These are phyloP conservation scores for Maudiozyma bulderi DNA, from an alignment of 805 yeast genomes.

Conservation along the genomic window DNA sequence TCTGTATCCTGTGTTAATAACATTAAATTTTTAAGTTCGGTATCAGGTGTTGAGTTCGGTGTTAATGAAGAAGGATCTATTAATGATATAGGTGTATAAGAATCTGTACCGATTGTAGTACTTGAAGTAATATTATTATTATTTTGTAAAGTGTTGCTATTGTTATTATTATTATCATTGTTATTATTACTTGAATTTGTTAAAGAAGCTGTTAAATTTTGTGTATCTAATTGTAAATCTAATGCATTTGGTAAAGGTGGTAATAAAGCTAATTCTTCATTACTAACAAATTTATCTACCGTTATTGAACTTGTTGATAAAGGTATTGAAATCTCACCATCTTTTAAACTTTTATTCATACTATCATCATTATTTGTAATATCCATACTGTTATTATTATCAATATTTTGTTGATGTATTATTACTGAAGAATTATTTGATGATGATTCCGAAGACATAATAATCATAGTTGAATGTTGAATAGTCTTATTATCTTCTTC, in stretches of 20 bases:
- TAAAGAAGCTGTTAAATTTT: not conserved
- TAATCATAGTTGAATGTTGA: not conserved
- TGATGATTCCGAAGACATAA: not conserved
- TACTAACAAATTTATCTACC: slow-evolving; percentile 1
- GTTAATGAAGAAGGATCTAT: not conserved
- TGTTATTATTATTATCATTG: not conserved
- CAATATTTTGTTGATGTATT: not conserved
- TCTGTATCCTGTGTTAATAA: not conserved
- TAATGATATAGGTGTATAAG: not conserved
- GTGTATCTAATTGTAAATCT: slow-evolving; percentile 1
- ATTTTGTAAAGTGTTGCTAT: not conserved
- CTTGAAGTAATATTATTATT: not conserved
- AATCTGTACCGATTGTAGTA: not conserved
- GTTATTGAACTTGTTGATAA: not conserved
- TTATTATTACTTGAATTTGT: not conserved
- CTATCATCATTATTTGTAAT: not conserved
- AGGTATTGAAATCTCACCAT: not conserved
- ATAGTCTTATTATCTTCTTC: not conserved
- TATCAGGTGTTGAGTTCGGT: not conserved
- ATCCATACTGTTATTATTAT: not conserved
- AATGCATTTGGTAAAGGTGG: slow-evolving; percentile 5
- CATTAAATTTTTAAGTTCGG: not conserved
- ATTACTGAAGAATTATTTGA: not conserved
- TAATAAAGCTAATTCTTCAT: slow-evolving; percentile 2
- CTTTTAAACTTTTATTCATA: not conserved